Conservation (phyloP, 768 basidiomycete genomes). For the Trametes villosa region DNA sequence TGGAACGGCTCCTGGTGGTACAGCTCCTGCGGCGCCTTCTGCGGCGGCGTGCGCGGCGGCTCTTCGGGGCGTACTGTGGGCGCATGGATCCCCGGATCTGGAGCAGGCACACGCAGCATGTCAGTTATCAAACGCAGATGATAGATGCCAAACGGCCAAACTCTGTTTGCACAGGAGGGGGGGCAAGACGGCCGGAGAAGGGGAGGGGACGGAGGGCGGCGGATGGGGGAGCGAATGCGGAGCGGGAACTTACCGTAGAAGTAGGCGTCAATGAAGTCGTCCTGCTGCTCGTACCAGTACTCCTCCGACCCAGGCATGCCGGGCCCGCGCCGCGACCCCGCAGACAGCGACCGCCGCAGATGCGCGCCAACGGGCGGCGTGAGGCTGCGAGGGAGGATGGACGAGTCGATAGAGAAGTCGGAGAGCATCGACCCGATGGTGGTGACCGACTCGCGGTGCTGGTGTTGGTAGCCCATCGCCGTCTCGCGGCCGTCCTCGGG, state of each 20-base stretch:
- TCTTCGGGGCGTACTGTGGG: conserved; percentile 15
- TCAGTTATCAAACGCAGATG: not conserved
- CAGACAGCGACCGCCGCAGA: conserved; percentile 27
- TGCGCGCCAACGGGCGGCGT: conserved; percentile 22
- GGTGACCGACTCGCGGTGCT: conserved; percentile 30
- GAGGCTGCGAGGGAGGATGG: conserved; percentile 28
- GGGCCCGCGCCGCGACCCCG: conserved; percentile 22
- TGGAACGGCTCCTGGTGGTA: conserved; percentile 26
- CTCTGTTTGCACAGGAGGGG: not conserved
- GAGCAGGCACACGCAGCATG: conserved; percentile 5
- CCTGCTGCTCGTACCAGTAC: conserved; percentile 35
- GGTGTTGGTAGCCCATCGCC: conserved; percentile 7
- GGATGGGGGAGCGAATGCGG: not conserved
- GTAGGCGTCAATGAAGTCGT: conserved; percentile 46
- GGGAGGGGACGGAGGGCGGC: not conserved
- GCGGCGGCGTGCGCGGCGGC: conserved; percentile 12
- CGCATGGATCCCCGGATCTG: conserved; percentile 29
- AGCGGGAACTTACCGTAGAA: conserved; percentile 40
- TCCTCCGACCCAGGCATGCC: conserved; percentile 26
- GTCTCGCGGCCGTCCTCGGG: conserved; percentile 12
- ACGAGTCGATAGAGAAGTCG: conserved; percentile 35
- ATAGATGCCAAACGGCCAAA: not conserved
- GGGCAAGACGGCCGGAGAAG: too few relatives aligned
- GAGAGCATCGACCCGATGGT: conserved; percentile 37
- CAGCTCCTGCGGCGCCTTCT: conserved; percentile 27